Conservation (phyloP, 179 eudicot genomes). For the Heliamphora pulchella region DNA sequence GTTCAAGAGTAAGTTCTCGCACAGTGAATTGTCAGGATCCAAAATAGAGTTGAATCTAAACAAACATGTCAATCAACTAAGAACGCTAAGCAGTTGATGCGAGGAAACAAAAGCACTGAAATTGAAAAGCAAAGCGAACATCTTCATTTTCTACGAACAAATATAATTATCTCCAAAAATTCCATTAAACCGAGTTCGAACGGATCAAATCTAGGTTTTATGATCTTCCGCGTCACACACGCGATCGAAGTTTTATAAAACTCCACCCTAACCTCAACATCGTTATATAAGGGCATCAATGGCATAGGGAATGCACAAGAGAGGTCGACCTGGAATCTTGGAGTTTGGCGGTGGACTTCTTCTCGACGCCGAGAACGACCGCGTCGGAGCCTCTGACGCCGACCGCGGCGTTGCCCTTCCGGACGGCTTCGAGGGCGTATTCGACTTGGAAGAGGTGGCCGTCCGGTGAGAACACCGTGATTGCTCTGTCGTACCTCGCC, state of each 20-base stretch:
- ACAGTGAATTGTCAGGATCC: neutral
- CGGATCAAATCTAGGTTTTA: too few relatives aligned
- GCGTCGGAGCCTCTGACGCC: conserved; percentile 91
- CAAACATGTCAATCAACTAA: neutral
- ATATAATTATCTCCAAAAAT: too few relatives aligned
- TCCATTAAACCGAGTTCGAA: too few relatives aligned
- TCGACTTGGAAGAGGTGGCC: conserved; percentile 96
- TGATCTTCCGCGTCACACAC: too few relatives aligned
- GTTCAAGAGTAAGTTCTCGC: neutral
- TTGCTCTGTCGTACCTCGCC: conserved; percentile 96
- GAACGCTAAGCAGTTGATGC: neutral
- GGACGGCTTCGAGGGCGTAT: conserved; percentile 96
- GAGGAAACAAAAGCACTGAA: neutral
- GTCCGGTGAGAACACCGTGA: conserved; percentile 95
- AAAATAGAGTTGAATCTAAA: neutral
- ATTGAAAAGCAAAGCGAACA: neutral
- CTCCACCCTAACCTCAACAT: too few relatives aligned
- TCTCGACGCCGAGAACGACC: conserved; percentile 92
- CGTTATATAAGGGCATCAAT: too few relatives aligned
- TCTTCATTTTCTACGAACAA: too few relatives aligned
- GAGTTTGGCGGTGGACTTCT: conserved; percentile 87
- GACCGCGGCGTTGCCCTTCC: conserved; percentile 98
- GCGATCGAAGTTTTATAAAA: too few relatives aligned
- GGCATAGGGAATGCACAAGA: neutral
- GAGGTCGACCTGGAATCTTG: conserved; percentile 73